These are phyloP conservation scores for Apiospora arundinis DNA, from an alignment of 2,329 filamentous ascomycete species.

Conservation along the genomic window DNA sequence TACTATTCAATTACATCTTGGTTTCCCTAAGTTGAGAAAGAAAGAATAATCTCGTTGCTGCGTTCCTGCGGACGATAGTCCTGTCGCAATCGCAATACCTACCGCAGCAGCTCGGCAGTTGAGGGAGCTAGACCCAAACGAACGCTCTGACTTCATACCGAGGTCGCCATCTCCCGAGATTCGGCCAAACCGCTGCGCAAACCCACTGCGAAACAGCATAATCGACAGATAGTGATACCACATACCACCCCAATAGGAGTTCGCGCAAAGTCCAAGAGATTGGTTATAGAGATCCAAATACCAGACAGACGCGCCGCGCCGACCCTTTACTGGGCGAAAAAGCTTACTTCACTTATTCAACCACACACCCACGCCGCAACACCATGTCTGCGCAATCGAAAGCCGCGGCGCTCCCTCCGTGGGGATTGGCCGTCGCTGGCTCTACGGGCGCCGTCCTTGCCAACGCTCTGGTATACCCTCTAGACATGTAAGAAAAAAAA, in stretches of 20 bases:
- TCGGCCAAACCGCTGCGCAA: constrained; percentile 14
- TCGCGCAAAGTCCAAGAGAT: not conserved
- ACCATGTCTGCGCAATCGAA: constrained; percentile 66
- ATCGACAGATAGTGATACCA: constrained; percentile 17
- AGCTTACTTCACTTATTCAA: constrained; percentile 35
- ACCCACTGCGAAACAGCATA: not conserved
- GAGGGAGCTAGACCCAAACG: not conserved
- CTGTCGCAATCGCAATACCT: too few species aligned
- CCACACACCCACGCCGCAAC: constrained; percentile 52
- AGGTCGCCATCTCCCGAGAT: constrained; percentile 15
- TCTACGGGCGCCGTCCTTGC: constrained; percentile 92
- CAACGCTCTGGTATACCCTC: constrained; percentile 92
- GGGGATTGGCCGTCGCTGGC: constrained; percentile 91
- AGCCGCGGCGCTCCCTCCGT: constrained; percentile 77
- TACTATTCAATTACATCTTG: not conserved
- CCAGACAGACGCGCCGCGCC: constrained; percentile 3
- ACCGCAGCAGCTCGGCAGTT: not conserved
- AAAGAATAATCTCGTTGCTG: not conserved
- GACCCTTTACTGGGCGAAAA: not conserved
- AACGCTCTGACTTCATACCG: constrained; percentile 14
- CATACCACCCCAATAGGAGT: constrained; percentile 1
- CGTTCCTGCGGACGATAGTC: too few species aligned
- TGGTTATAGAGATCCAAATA: not conserved
- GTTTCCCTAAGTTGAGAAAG: too few species aligned
- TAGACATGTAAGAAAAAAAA: constrained; percentile 80